Evolutionary conservation across 257 asterid species (phyloP).

Genomic region (Parsonsia alboflavescens): DNA sequence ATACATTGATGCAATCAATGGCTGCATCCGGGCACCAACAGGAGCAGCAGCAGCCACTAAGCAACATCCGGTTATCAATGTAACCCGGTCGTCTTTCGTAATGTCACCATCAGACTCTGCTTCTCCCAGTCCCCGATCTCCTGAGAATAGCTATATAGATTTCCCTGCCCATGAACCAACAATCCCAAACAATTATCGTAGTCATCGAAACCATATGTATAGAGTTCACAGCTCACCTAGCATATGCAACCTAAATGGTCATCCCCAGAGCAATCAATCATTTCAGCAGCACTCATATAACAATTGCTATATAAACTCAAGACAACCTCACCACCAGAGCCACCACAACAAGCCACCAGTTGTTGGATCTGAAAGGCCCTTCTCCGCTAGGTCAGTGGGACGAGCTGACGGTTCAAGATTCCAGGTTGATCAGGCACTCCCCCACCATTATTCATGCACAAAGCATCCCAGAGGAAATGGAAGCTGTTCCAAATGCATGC

Average conservation of each 20-base stretch:
- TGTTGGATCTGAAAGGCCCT: constrained; percentile 43
- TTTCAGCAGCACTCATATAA: constrained; percentile 29
- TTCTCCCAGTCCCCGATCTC: constrained; percentile 43
- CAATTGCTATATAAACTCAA: constrained; percentile 14
- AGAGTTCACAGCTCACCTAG: constrained; percentile 68
- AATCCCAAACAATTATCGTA: constrained; percentile 11
- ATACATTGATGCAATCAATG: constrained; percentile 70
- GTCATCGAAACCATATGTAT: constrained; percentile 35
- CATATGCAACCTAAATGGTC: constrained; percentile 38
- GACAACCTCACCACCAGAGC: constrained; percentile 24
- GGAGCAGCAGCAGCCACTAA: constrained; percentile 5
- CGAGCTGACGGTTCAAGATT: constrained; percentile 42
- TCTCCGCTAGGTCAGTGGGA: constrained; percentile 38
- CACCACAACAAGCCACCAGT: constrained; percentile 36
- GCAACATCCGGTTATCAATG: constrained; percentile 26
- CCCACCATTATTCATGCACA: constrained; percentile 15
- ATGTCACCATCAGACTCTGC: constrained; percentile 43
- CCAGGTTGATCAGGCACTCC: constrained; percentile 39
- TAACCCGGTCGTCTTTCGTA: constrained; percentile 28
- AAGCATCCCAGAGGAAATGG: constrained; percentile 42
- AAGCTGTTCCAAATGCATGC: constrained; percentile 28
- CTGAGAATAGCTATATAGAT: constrained; percentile 44
- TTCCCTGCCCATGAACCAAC: constrained; percentile 21
- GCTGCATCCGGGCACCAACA: constrained; percentile 28
- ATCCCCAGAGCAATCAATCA: constrained; percentile 27